These are phyloP conservation scores for Boletus rubropictus DNA, from an alignment of 768 basidiomycete genomes.

Conservation along the genomic window DNA sequence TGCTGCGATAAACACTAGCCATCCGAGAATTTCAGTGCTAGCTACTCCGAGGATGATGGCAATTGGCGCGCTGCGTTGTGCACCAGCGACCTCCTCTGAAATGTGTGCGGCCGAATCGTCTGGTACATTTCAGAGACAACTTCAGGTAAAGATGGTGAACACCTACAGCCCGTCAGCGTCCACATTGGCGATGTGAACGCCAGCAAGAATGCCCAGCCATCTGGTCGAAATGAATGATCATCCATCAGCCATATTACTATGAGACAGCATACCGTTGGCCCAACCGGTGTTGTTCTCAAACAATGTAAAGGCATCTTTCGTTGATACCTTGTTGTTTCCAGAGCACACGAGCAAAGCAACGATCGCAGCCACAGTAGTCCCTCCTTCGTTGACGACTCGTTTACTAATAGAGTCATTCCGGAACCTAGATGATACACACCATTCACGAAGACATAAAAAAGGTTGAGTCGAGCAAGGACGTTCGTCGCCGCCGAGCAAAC, in stretches of 20 bases:
- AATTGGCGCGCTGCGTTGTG: constrained; percentile 57
- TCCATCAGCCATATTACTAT: background rate
- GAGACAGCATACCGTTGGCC: constrained; percentile 43
- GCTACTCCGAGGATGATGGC: constrained; percentile 63
- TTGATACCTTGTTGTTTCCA: constrained; percentile 54
- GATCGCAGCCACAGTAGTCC: constrained; percentile 60
- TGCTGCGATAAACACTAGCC: constrained; percentile 59
- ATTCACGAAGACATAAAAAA: constrained; percentile 65
- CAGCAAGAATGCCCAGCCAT: constrained; percentile 68
- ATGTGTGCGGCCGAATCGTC: constrained; percentile 77
- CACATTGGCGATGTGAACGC: constrained; percentile 75
- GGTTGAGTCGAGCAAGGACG: constrained; percentile 59
- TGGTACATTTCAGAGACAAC: constrained; percentile 20
- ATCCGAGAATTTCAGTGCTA: constrained; percentile 55
- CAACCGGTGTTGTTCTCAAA: constrained; percentile 72
- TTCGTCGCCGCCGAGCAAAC: constrained; percentile 68
- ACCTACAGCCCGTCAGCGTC: constrained; percentile 70
- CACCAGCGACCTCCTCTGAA: constrained; percentile 64
- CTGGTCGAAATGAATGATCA: constrained; percentile 30
- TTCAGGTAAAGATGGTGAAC: background rate
- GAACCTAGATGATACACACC: constrained; percentile 32
- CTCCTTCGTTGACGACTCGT: constrained; percentile 37
- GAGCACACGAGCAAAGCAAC: constrained; percentile 53
- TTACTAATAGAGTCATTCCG: background rate
- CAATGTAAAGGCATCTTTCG: constrained; percentile 59